Conservation (phyloP, 2,329 filamentous ascomycete genomes). For the Dactylella cylindrospora region DNA sequence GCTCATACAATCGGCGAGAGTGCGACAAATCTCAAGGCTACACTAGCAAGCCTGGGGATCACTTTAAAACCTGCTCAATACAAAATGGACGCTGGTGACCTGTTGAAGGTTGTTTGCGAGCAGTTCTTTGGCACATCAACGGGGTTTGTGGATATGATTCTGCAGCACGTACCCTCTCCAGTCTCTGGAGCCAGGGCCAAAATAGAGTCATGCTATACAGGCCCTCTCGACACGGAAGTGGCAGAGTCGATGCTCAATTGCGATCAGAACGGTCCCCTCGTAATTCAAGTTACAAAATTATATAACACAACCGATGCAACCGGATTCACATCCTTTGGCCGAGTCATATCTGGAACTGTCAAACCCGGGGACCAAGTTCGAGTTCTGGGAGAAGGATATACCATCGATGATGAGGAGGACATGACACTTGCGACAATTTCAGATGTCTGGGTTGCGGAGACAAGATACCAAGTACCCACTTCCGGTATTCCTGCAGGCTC, state of each 20-base stretch:
- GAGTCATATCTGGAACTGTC: slow-evolving; percentile 89
- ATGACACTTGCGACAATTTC: slow-evolving; percentile 85
- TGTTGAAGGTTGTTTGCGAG: slow-evolving; percentile 85
- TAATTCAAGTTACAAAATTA: slow-evolving; percentile 90
- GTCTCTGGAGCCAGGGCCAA: slow-evolving; percentile 73
- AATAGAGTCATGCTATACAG: slow-evolving; percentile 86
- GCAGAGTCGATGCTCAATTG: slow-evolving; percentile 78
- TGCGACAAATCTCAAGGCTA: slow-evolving; percentile 77
- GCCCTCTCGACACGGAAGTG: slow-evolving; percentile 77
- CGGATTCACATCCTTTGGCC: slow-evolving; percentile 82
- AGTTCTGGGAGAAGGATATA: slow-evolving; percentile 92
- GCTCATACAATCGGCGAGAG: slow-evolving; percentile 76
- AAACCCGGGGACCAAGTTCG: slow-evolving; percentile 79
- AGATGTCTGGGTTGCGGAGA: slow-evolving; percentile 86
- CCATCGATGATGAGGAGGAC: slow-evolving; percentile 94
- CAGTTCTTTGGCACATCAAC: slow-evolving; percentile 90
- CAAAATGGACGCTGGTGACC: slow-evolving; percentile 81
- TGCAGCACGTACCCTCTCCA: slow-evolving; percentile 85
- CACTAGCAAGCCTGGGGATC: slow-evolving; percentile 78
- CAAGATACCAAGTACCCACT: slow-evolving; percentile 86
- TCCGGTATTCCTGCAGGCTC: slow-evolving; percentile 93
- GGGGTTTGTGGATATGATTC: slow-evolving; percentile 94
- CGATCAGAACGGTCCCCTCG: slow-evolving; percentile 82
- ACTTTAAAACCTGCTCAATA: slow-evolving; percentile 87
- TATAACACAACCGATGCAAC: slow-evolving; percentile 91